Evolutionary conservation across 1,284 basidiomycete species (phyloP), one percentile per base, ranked within the genome.

Genomic region (Taiwanofungus camphoratus): DNA sequence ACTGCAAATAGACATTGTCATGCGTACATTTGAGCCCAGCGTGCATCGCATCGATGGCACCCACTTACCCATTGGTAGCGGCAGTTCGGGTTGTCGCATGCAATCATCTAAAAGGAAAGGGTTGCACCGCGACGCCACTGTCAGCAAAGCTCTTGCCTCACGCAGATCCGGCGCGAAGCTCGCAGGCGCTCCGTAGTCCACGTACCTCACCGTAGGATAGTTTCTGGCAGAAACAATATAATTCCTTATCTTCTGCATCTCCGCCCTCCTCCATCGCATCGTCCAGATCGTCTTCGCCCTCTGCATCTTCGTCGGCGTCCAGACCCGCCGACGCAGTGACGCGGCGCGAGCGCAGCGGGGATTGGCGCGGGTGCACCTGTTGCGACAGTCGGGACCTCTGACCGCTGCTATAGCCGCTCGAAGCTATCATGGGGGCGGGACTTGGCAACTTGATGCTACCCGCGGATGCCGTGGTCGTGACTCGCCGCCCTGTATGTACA

Each of bases 221-320:
- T 55, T 77, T 77, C 51, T 76, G 76, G 58, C 82, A 83, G 64
- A 77, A 75, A 57, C 82, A 84, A 52, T 83, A 84, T 2, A 79
- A 53, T 24, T 70, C 69, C 49, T 76, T 69, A 58, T 82, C 79
- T 50, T 76, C 70, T 29, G 66, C 66, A 47, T 70, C 72, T 21
- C 67, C 71, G 43, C 65, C 67, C 18, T 67, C 72, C 45, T 74
- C 76, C 11, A 66, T 65, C 21, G 52, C 60, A 22, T 63, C 64
- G 39, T 73, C 72, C 4, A 63, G 62, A 11, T 66, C 70, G 22
- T 70, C 71, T 29, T 62, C 61, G 27, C 58, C 68, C 64, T 56
- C 68, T 1, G 66, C 71, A 42, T 73, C 70, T 37, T 73, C 77
- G 42, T 67, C 67, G 18, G 64, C 57, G 4, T 67, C 66, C 4